Evolutionary conservation across 129 eudicot species (phyloP), one percentile per base, ranked within the genome.

Genomic region (Silybum marianum): DNA sequence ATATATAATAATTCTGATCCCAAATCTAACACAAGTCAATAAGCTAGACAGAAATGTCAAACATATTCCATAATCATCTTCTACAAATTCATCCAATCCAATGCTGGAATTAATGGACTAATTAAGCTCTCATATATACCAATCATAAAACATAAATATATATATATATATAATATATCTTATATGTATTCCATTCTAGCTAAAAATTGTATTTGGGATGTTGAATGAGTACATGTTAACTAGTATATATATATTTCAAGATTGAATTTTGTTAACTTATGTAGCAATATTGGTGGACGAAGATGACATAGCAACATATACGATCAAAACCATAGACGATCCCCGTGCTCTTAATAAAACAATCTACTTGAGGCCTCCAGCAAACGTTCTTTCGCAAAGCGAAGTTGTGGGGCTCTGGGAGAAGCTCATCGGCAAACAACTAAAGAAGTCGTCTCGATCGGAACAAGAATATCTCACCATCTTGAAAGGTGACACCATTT

Each of bases 301-400:
- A 82, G 93, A 86, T 18, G 93, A 89, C 63, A 63, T 89, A 28
- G 90, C 93, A 0, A 26, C 85, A 11, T 89, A 89, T 79, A 87
- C 90, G 23, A 82, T 89, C 75, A 89, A 72, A 83, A 82, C 83
- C 48, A 77, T 89, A 26, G 86, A 89, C 63, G 93, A 89, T 75
- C 84, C 88, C 0, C 85, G 86, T 0, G 75, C 88, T 67, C 48
- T 75, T 48, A 89, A 89, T 62, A 89, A 87, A 75, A 87, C 88
- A 0, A 42, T 89, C 51, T 89, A 89, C 75, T 24, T 89, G 22
- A 58, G 90, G 46, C 93, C 93, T 18, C 76, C 83, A 0, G 72
- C 75, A 62, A 89, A 89, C 73, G 76, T 87, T 24, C 88, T 89
- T 30, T 86, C 90, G 0, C 90, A 84, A 18, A 72, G 74, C 10